These are phyloP conservation scores for Trypanosoma cruzi DNA, from an alignment of 208 protist species.

Conservation along the genomic window DNA sequence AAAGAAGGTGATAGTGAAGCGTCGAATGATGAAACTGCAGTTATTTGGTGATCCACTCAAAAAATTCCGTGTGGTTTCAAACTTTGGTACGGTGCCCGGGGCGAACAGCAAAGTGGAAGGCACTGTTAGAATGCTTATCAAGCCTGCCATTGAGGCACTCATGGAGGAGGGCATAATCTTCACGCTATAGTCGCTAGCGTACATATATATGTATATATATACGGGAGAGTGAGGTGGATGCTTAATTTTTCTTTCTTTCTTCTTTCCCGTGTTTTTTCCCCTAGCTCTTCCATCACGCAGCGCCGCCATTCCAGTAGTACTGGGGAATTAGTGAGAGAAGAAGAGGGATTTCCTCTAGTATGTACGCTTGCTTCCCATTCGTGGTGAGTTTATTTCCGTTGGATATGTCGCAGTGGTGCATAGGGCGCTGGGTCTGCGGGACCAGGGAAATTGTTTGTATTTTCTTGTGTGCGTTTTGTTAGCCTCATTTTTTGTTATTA, in stretches of 20 bases:
- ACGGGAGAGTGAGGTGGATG: background rate
- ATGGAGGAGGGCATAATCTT: constrained; percentile 82
- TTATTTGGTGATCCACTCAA: constrained; percentile 89
- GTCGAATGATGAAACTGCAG: constrained; percentile 70
- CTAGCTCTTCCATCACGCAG: background rate
- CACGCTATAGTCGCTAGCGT: constrained; percentile 4
- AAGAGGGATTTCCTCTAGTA: background rate
- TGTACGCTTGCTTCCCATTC: background rate
- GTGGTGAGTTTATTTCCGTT: background rate
- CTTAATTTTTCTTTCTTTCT: too few species aligned
- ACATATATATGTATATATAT: constrained; percentile 9
- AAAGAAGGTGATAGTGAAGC: constrained; percentile 50
- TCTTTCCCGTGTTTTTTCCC: too few species aligned
- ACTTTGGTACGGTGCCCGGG: constrained; percentile 75
- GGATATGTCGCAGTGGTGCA: background rate
- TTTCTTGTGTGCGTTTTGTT: too few species aligned
- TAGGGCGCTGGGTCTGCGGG: background rate
- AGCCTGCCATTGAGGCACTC: constrained; percentile 76
- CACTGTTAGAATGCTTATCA: constrained; percentile 72
- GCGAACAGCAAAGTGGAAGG: constrained; percentile 80
- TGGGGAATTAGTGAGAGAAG: background rate
- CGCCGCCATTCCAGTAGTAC: background rate
- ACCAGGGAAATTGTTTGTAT: background rate
- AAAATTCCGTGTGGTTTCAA: constrained; percentile 72
- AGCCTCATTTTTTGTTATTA: too few species aligned